Conservation (phyloP, 225 moss, liverwort and hornwort species). For the Bryum argenteum region DNA sequence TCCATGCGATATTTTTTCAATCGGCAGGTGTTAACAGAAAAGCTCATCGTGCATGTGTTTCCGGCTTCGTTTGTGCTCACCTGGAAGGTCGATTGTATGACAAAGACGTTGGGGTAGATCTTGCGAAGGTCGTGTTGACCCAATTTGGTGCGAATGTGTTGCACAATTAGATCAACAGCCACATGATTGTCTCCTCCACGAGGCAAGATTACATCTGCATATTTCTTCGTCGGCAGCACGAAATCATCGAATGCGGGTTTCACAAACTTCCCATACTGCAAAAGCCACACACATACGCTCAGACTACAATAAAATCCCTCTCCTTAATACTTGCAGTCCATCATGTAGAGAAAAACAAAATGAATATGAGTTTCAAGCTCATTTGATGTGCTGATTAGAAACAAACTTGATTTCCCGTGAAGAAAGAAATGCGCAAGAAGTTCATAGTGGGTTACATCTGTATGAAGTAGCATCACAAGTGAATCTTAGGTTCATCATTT, state of each 20-base stretch:
- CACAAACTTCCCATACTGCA: constrained; percentile 93
- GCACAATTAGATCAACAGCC: constrained; percentile 92
- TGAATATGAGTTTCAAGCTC: too few species aligned
- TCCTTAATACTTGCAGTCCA: too few species aligned
- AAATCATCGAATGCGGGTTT: constrained; percentile 97
- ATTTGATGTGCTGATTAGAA: too few species aligned
- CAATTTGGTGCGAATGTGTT: constrained; percentile 93
- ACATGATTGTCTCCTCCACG: constrained; percentile 96
- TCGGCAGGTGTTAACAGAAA: not conserved
- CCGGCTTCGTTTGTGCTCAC: constrained; percentile 12
- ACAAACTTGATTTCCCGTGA: too few species aligned
- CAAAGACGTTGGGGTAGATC: constrained; percentile 92
- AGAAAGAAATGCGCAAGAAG: too few species aligned
- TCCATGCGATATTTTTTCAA: not conserved
- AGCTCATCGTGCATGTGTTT: constrained; percentile 1
- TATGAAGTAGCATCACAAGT: too few species aligned
- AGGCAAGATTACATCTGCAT: constrained; percentile 95
- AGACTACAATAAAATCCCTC: not conserved
- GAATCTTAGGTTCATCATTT: too few species aligned
- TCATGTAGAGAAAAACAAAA: too few species aligned
- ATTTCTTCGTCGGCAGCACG: constrained; percentile 91
- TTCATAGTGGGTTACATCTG: too few species aligned
- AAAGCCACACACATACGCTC: not conserved
- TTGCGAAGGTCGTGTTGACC: constrained; percentile 97
- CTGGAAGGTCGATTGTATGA: constrained; percentile 97